These are phyloP conservation scores for Gaillardinia entomophila DNA, from an alignment of 805 yeast genomes.

Conservation along the genomic window DNA sequence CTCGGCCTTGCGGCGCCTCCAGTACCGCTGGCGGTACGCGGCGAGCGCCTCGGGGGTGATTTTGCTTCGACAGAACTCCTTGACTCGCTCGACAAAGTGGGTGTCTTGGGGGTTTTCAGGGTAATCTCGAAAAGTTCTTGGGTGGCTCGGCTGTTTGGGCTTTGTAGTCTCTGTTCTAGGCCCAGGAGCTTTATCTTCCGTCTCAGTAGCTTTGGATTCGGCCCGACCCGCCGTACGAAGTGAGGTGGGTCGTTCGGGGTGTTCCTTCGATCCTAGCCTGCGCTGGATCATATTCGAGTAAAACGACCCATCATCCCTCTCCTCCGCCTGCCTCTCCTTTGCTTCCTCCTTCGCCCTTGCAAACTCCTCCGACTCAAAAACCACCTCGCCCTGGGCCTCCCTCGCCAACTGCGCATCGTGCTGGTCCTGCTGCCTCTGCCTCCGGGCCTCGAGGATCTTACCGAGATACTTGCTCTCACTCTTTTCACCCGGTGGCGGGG, in stretches of 20 bases:
- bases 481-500: no score
- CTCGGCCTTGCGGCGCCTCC: background rate
- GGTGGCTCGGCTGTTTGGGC: no score
- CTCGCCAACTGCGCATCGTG: constrained; percentile 32
- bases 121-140: no score
- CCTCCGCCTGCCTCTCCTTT: background rate
- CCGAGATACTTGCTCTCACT: constrained; percentile 19
- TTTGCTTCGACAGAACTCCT: background rate
- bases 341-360: background rate
- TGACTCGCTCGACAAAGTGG: no score
- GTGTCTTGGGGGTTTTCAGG: no score
- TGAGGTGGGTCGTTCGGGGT: no score
- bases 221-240: no score
- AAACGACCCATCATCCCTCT: background rate
- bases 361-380: constrained; percentile 46
- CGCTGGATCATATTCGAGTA: background rate
- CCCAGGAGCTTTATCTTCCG: no score
- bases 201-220: no score
- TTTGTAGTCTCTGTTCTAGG: no score
- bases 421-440: constrained; percentile 41
- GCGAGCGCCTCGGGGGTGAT: background rate
- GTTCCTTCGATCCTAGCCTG: no score
- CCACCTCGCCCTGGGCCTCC: constrained; percentile 33
- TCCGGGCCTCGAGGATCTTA: constrained; percentile 38
- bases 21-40: background rate